Base-by-base conservation (phyloP, 352 stramenopile genomes). In the Aphanomyces cochlioides region DNA sequence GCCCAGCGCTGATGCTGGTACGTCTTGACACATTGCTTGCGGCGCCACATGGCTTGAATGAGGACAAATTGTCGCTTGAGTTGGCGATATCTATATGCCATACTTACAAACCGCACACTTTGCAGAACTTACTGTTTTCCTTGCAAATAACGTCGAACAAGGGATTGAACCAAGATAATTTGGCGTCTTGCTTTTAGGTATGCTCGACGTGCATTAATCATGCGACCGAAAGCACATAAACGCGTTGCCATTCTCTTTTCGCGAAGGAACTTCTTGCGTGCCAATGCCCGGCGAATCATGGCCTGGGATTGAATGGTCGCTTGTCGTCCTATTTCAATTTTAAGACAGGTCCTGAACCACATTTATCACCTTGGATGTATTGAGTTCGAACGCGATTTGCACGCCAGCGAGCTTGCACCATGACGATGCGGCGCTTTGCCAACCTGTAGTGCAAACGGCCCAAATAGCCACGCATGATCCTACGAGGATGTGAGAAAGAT, bases 201-300 rank as follows among this genome's bases (percentile, higher is more conserved):
- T 5, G 79, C 78, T 58, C 88, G 78, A 19, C 83, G 84, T 45
- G 77, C 90, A 28, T 93, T 85, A 15, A 94, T 59, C 88, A 95
- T 94, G 45, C 86, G 82, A 0, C 85, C 83, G 69, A 95, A 93
- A 10, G 86, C 85, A 47, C 87, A 83, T 40, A 95, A 90, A 34
- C 88, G 86, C 7, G 86, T 92, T 5, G 88, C 88, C 88, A 96
- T 96, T 56, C 92, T 93, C 71, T 90, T 91, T 67, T 96, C 88
- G 10, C 75, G 83, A 21, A 93, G 48, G 39, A 93, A 92, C 63
- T 88, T 89, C 21, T 86, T 82, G 12, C 86, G 86, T 56, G 92
- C 80, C 7, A 96, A 76, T 4, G 82, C 83, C 37, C 86, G 79
- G 13, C 88, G 86, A 72, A 96, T 93, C 88, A 96, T 96, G 12